Evolutionary conservation across 2,329 filamentous ascomycete species (phyloP), one percentile per base, ranked within the genome.

Genomic region (Colletotrichum lindemuthianum): DNA sequence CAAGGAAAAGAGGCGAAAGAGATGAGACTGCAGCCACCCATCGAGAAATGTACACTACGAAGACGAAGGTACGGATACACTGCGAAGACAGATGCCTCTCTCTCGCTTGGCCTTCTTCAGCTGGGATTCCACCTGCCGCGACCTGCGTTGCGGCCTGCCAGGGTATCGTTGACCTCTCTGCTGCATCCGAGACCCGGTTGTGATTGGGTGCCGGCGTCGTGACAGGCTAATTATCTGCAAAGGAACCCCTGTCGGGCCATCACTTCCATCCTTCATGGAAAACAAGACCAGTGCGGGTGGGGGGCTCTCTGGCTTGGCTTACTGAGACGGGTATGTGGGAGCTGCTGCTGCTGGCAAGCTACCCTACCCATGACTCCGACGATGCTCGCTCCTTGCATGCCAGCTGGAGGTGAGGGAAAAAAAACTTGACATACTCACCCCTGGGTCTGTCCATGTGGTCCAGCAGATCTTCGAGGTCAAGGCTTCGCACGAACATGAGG

Each of bases 261-360:
- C 39, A 44, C 39, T 43, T 43, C 54, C 33, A 64, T 60, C 45
- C 49, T 64, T 55, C 60, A 50, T 60, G 60, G 56, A 50, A 39
- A 51, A 41, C 32, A 34, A 60, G 33, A 43, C 56, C 60, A 56
- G 33, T 53, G 51, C 32, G 36, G 40, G 60, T 64, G 60, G 55
- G 60, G 56, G 54, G 60, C 56, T 44, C 15, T 37, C 11, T 58
- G 15, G 34, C 48, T 44, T 55, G 60, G 60, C 43, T 43, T 53
- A 55, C n/a, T n/a, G n/a, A n/a, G n/a, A n/a, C 60, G 60, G 56
- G 44, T 60, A 60, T 60, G 49, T 64, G 60, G 56, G 50, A 60
- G 56, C 33, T 12, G 6, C 9, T 12, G 6, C 9, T 45, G n/a
- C 36, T 16, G 41, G 16, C 33, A 51, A 24, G 11, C 16, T 13